phyloP scores from a whole-genome alignment of 2,329 filamentous ascomycete species.

The Hypoxylon sp. region DNA sequence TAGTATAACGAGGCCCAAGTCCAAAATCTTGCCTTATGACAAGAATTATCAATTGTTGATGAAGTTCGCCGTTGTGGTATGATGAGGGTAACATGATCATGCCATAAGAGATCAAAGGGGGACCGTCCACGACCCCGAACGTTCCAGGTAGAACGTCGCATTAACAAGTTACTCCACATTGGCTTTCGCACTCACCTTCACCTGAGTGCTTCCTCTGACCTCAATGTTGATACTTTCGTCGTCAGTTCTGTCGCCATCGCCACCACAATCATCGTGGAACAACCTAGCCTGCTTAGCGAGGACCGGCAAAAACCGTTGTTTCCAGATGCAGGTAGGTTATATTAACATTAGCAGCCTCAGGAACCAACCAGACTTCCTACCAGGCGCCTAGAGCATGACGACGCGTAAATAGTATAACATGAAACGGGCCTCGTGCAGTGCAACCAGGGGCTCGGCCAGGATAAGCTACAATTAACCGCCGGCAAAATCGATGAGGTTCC shows the following conservation, averaged over 20 bases:
- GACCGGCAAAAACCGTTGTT: constrained; percentile 37
- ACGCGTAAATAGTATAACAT: constrained; percentile 37
- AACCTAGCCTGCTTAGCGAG: constrained; percentile 32
- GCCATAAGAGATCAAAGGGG: constrained; percentile 11
- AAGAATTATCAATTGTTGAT: neutral
- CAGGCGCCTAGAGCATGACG: constrained; percentile 27
- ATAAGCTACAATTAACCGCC: constrained; percentile 44
- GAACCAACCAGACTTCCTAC: constrained; percentile 26
- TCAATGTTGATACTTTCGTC: constrained; percentile 37
- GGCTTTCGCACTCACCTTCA: constrained; percentile 1
- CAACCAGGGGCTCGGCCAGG: constrained; percentile 25
- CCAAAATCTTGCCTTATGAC: neutral
- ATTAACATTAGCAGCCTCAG: constrained; percentile 35
- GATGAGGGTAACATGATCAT: constrained; percentile 9
- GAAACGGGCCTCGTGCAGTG: constrained; percentile 35
- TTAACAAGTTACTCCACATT: constrained; percentile 7
- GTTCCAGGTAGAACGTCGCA: constrained; percentile 14
- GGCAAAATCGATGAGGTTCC: constrained; percentile 42
- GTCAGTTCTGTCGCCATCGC: constrained; percentile 43
- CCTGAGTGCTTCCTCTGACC: constrained; percentile 18
- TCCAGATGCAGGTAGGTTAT: constrained; percentile 29
- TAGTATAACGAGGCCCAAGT: neutral
- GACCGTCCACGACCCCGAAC: constrained; percentile 3
- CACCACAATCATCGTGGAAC: constrained; percentile 7
- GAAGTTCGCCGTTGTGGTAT: constrained; percentile 4